Evolutionary conservation across 441 rosid genomes (phyloP).

Genomic region (Biscutella laevigata): DNA sequence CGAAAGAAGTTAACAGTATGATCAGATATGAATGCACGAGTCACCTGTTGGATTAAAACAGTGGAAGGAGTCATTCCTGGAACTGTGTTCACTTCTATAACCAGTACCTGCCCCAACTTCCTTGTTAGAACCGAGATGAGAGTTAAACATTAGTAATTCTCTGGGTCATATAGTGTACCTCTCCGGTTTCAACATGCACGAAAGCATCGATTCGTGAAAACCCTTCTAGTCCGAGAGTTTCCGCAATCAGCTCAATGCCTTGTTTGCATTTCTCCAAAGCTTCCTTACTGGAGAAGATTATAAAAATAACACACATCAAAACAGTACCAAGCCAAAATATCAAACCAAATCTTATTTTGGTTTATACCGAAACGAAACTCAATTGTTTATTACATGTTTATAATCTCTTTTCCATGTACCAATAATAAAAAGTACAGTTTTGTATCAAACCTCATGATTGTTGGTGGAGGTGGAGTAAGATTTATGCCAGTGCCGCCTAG

Average conservation of each 20-base stretch:
- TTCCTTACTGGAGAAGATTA: conserved; percentile 61
- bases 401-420: background rate
- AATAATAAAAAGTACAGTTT: background rate
- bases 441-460: conserved; percentile 70
- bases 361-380: background rate
- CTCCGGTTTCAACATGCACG: conserved; percentile 81
- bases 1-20: no score
- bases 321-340: background rate
- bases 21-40: conserved; percentile 2
- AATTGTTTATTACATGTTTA: no score
- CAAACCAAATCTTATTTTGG: background rate
- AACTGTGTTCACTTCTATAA: conserved; percentile 86
- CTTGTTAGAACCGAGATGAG: conserved; percentile 17
- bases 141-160: no score
- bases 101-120: conserved; percentile 44
- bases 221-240: conserved; percentile 69
- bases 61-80: conserved; percentile 99
- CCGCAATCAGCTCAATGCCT: conserved; percentile 68
- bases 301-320: conserved; percentile 16
- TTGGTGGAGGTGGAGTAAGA: conserved; percentile 84
- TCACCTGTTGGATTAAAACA: conserved; percentile 89
- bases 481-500: conserved; percentile 98
- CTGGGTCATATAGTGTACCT: conserved; percentile 40
- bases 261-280: conserved; percentile 64
- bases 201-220: conserved; percentile 92